Percentiles rank a stretch among this genome's conserved stretches.
These are phyloP conservation scores for Rhodotorula diobovata DNA, from an alignment of 768 basidiomycete genomes.

Conservation along the genomic window DNA sequence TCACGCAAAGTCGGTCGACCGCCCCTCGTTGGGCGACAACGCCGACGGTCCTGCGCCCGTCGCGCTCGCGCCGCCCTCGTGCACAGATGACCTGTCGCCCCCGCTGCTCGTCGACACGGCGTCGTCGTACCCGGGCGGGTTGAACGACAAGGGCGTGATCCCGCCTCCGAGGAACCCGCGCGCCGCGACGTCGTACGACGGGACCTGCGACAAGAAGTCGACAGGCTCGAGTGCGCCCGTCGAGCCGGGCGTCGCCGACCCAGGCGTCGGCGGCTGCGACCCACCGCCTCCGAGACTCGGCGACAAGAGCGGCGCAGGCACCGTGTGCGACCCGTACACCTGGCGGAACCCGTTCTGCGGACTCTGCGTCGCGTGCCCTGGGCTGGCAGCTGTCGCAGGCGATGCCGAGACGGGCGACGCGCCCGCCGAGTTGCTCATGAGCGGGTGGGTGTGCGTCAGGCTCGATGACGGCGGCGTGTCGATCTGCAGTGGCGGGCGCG, in stretches of 20 bases:
- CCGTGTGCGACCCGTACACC: not conserved
- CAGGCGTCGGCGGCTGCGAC: not conserved
- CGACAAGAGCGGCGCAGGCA: not conserved
- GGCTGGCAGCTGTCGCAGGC: slow-evolving; percentile 5
- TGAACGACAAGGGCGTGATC: slow-evolving; percentile 74
- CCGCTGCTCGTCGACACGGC: slow-evolving; percentile 5
- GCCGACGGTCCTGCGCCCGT: not conserved
- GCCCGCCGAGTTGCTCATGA: slow-evolving; percentile 18
- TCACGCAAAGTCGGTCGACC: not conserved
- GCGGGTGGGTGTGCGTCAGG: slow-evolving; percentile 21
- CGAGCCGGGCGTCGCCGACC: slow-evolving; percentile 4
- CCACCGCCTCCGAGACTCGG: not conserved
- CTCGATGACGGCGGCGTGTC: not conserved
- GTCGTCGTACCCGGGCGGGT: slow-evolving; percentile 83
- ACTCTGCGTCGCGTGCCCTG: not conserved
- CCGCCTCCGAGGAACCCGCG: slow-evolving; percentile 83
- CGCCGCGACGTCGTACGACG: slow-evolving; percentile 77
- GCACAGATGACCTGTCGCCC: not conserved
- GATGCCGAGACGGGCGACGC: slow-evolving; percentile 28
- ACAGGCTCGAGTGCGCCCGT: not conserved
- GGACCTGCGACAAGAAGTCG: slow-evolving; percentile 65
- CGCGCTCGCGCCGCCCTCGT: not conserved
- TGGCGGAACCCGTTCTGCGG: not conserved
- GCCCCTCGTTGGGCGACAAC: not conserved
- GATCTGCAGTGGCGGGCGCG: slow-evolving; percentile 1